Evolutionary conservation across 306 rosid species (phyloP), one percentile per base, ranked within the genome.

Genomic region (Gillenia trifoliata): DNA sequence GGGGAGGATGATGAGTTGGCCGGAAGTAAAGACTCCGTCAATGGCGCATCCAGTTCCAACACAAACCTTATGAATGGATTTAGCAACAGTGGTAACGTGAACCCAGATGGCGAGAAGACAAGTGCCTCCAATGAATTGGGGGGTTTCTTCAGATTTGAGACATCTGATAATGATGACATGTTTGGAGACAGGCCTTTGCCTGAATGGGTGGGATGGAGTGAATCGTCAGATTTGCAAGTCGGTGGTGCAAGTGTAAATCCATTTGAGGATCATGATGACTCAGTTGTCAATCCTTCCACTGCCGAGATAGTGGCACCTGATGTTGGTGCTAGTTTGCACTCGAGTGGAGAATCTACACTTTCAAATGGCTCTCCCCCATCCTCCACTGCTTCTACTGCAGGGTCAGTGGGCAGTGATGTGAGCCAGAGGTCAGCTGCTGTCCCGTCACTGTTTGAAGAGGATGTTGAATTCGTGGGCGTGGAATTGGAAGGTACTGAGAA

Each of bases 161-260:
- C 96, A 62, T 41, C 92, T 0, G 92, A 87, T 74, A 85, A 83
- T 12, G 93, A 88, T 75, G 97, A 84, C 52, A 64, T 83, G 77
- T 88, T 87, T 79, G 92, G 88, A 52, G 92, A 87, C 61, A 90
- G 93, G 79, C 95, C 96, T 68, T 71, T 86, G 71, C 97, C 98
- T n/a, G 98, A 90, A 43, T 90, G 98, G 99, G 92, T 86, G 64
- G 95, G 92, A 73, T 90, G 99, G 98, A 83, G 93, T 6, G 93
- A 89, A 71, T 84, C 96, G 45, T 83, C 92, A 6, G 91, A 89
- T 77, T 74, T 89, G 83, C 93, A 87, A 79, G 86, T 87, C 57
- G 78, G 89, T 1, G 91, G 93, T 20, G 78, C 93, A 19, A 85
- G 96, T 77, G 83, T 66, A 68, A 95, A 95, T 74, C 99, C 98